These are phyloP conservation scores for Diphasiastrum complanatum DNA, from an alignment of 83 land plant genomes.

Conservation along the genomic window DNA sequence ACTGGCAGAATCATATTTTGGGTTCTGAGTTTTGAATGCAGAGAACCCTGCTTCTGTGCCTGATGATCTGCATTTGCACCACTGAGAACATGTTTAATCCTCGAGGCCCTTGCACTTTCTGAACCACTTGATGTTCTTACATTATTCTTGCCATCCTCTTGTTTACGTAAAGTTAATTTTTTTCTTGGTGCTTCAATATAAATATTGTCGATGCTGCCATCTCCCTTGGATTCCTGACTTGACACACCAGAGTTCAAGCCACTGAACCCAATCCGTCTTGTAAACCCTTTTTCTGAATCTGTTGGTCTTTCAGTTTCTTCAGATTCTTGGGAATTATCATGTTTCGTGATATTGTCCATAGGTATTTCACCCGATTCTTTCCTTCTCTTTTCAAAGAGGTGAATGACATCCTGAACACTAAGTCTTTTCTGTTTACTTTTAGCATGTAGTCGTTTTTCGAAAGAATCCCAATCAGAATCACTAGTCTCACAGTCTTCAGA, in stretches of 20 bases:
- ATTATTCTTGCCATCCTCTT: too few relatives aligned
- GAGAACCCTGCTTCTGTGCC: too few relatives aligned
- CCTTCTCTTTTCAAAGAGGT: slow-evolving; percentile 30
- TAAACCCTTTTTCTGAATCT: slow-evolving; percentile 22
- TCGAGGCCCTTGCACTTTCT: too few relatives aligned
- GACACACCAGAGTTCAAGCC: background rate
- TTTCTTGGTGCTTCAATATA: too few relatives aligned
- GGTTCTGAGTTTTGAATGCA: too few relatives aligned
- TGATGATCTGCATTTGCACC: too few relatives aligned
- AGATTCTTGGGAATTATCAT: slow-evolving; percentile 5
- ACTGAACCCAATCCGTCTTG: slow-evolving; percentile 12
- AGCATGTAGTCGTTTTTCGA: slow-evolving; percentile 31
- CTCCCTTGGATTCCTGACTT: too few relatives aligned
- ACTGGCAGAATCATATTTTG: too few relatives aligned
- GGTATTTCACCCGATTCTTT: slow-evolving; percentile 31
- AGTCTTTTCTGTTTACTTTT: slow-evolving; percentile 18
- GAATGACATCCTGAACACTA: slow-evolving; percentile 30
- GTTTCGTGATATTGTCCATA: slow-evolving; percentile 20
- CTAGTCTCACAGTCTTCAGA: slow-evolving; percentile 28
- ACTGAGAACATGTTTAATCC: too few relatives aligned
- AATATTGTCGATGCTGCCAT: too few relatives aligned
- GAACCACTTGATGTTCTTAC: too few relatives aligned
- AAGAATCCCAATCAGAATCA: slow-evolving; percentile 35
- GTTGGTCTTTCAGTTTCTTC: slow-evolving; percentile 9
- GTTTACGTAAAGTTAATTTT: too few relatives aligned